These are phyloP conservation scores for Phytophthora hybrid DNA, from an alignment of 352 stramenopile genomes.

Conservation along the genomic window DNA sequence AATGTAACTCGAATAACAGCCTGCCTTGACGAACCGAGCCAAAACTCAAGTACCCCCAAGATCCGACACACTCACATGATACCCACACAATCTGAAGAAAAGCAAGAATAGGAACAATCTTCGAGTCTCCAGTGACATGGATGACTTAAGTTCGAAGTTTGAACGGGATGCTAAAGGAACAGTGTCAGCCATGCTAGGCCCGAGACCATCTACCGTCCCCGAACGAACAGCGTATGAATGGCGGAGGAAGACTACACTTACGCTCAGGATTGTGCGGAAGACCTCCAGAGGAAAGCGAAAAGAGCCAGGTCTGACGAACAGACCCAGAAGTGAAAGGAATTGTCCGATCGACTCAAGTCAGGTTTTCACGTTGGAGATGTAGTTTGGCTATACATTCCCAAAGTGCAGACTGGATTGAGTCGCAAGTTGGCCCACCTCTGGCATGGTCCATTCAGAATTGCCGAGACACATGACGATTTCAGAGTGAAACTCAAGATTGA, in stretches of 20 bases:
- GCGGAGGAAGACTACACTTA: conserved; percentile 4
- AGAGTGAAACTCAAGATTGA: neutral
- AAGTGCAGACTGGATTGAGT: neutral
- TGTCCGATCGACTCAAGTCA: neutral
- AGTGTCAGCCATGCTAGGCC: neutral
- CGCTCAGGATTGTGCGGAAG: conserved; percentile 1
- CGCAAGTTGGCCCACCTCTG: neutral
- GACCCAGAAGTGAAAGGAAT: neutral
- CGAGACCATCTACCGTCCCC: neutral
- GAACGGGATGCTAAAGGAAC: conserved; percentile 28
- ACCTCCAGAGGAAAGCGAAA: conserved; percentile 7
- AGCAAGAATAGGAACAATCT: no score
- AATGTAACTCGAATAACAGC: no score
- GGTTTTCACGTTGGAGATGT: neutral
- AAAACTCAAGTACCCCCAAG: no score
- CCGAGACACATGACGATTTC: neutral
- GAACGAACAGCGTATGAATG: conserved; percentile 2
- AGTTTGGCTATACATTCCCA: neutral
- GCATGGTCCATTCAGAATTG: conserved; percentile 8
- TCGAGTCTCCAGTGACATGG: no score
- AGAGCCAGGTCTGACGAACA: neutral
- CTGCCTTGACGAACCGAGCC: no score
- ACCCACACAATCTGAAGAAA: no score
- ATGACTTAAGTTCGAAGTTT: no score
- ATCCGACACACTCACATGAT: no score